A percentile compares a stretch with the other conserved stretches of the same genome.
Evolutionary conservation across 139 green algal genomes (phyloP).

Genomic region (Limnomonas spitsbergensis): DNA sequence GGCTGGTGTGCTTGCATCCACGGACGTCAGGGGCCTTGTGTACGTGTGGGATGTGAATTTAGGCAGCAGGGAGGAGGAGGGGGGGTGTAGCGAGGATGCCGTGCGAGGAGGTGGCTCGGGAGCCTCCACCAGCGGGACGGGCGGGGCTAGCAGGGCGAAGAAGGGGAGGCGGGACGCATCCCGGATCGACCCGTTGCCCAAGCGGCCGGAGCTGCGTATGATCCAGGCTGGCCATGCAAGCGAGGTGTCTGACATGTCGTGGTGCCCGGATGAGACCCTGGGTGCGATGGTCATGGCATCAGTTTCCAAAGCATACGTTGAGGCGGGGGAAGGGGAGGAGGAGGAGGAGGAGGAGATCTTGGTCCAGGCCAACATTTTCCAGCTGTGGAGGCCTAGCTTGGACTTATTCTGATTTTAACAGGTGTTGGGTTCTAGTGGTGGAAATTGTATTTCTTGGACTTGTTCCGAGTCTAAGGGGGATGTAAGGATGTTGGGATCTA

Average conservation of each 20-base stretch:
- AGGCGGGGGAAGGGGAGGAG: background rate
- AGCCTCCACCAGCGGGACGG: background rate
- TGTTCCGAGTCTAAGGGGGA: no score
- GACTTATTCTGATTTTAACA: background rate
- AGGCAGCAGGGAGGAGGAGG: background rate
- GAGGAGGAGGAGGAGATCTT: background rate
- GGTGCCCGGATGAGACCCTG: background rate
- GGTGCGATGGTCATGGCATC: background rate
- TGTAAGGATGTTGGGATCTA: no score
- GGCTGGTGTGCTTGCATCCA: background rate
- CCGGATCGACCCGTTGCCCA: background rate
- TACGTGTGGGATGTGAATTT: background rate
- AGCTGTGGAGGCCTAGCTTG: background rate
- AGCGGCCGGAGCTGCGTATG: slow-evolving; percentile 5
- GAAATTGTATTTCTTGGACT: no score
- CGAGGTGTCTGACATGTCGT: background rate
- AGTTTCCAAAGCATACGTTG: background rate
- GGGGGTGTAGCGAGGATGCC: background rate
- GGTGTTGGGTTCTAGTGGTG: no score
- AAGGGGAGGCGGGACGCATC: background rate
- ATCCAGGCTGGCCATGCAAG: background rate
- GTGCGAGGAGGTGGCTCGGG: background rate
- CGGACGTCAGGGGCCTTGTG: background rate
- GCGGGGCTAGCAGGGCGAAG: background rate
- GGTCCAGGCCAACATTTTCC: background rate